Percentiles rank a stretch among this genome's conserved stretches.
Evolutionary conservation across 495 filamentous ascomycete genomes (phyloP).

Genomic region (Chaetomium fimeti): DNA sequence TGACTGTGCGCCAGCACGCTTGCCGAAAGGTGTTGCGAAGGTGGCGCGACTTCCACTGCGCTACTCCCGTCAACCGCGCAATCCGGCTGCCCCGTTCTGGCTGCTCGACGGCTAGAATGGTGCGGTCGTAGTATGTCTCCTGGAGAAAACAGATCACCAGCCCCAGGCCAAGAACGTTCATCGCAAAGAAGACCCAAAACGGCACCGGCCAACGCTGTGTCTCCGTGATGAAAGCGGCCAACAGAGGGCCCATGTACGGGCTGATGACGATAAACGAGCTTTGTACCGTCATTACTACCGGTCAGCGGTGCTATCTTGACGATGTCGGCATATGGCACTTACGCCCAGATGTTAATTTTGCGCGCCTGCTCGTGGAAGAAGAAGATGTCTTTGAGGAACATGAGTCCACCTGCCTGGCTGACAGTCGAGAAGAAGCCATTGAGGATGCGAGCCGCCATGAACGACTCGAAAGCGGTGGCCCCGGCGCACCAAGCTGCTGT

Average conservation of each 20-base stretch:
- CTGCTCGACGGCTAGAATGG: constrained; percentile 46
- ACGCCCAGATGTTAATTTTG: constrained; percentile 64
- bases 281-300: too few relatives aligned
- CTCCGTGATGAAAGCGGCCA: constrained; percentile 58
- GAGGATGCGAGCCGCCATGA: constrained; percentile 58
- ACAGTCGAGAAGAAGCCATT: constrained; percentile 65
- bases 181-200: constrained; percentile 55
- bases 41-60: constrained; percentile 47
- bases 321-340: not conserved
- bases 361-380: constrained; percentile 63
- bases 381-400: constrained; percentile 66
- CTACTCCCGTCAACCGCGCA: constrained; percentile 46
- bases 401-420: constrained; percentile 52
- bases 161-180: constrained; percentile 48
- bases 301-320: constrained; percentile 3
- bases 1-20: constrained; percentile 46
- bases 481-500: constrained; percentile 56
- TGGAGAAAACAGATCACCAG: constrained; percentile 53
- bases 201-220: constrained; percentile 52
- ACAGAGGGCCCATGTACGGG: constrained; percentile 60
- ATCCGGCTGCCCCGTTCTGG: constrained; percentile 43
- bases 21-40: constrained; percentile 46
- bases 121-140: constrained; percentile 60
- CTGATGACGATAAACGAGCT: constrained; percentile 46
- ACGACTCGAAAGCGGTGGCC: constrained; percentile 53